Percentiles rank a stretch among this genome's conserved stretches.
Evolutionary conservation across 2,329 filamentous ascomycete species (phyloP).

Genomic region (Pyrenochaeta sp.): DNA sequence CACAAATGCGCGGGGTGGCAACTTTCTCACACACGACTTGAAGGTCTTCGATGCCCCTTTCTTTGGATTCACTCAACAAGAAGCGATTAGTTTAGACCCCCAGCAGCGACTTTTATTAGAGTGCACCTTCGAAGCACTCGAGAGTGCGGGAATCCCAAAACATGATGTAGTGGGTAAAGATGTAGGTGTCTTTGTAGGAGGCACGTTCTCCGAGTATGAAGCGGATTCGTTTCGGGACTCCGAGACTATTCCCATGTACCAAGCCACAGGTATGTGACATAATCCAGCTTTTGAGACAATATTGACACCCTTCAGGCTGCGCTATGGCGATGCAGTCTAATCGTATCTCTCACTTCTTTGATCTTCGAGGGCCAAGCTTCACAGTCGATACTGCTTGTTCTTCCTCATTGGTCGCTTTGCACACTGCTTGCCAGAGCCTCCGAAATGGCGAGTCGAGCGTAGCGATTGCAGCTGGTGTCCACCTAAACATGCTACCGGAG

Average conservation of each 20-base stretch:
- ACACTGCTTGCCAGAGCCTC: slow-evolving; percentile 40
- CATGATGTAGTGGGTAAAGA: slow-evolving; percentile 38
- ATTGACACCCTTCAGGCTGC: slow-evolving; percentile 7
- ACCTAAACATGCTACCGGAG: slow-evolving; percentile 34
- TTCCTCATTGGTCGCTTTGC: slow-evolving; percentile 35
- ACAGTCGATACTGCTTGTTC: slow-evolving; percentile 47
- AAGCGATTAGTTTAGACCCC: slow-evolving; percentile 41
- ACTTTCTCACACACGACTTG: slow-evolving; percentile 32
- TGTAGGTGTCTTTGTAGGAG: slow-evolving; percentile 37
- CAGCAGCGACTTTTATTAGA: slow-evolving; percentile 47
- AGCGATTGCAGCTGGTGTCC: slow-evolving; percentile 32
- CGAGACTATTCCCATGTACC: slow-evolving; percentile 36
- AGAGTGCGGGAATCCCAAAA: slow-evolving; percentile 45
- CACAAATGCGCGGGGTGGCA: slow-evolving; percentile 37
- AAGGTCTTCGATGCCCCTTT: slow-evolving; percentile 41
- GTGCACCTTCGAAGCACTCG: slow-evolving; percentile 51
- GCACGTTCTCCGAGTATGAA: slow-evolving; percentile 34
- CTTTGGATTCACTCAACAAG: slow-evolving; percentile 37
- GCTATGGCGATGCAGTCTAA: slow-evolving; percentile 41
- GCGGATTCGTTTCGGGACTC: slow-evolving; percentile 31
- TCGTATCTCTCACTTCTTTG: slow-evolving; percentile 42
- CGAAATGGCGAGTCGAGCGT: slow-evolving; percentile 34
- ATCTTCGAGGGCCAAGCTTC: slow-evolving; percentile 38
- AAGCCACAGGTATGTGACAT: slow-evolving; percentile 30
- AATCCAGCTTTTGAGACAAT: neutral